Evolutionary conservation across 2,329 filamentous ascomycete genomes (phyloP).

Genomic region (Exophiala bonariae): DNA sequence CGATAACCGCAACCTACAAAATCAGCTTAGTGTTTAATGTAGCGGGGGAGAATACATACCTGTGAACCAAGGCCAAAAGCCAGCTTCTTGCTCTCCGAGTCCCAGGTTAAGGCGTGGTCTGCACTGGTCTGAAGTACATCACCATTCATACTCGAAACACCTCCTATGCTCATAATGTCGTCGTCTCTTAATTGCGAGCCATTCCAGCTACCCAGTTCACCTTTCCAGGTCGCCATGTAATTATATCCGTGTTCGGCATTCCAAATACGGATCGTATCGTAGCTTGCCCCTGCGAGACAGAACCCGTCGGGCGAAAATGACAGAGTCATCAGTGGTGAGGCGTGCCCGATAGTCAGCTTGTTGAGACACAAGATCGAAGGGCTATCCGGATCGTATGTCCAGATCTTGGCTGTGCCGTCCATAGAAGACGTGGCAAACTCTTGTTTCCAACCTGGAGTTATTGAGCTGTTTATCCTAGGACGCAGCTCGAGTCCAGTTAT

Average conservation of each 20-base stretch:
- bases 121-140: slow-evolving; percentile 26
- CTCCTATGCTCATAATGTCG: slow-evolving; percentile 31
- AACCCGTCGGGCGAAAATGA: slow-evolving; percentile 50
- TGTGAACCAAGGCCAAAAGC: slow-evolving; percentile 51
- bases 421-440: slow-evolving; percentile 46
- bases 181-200: slow-evolving; percentile 32
- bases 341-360: slow-evolving; percentile 25
- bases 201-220: slow-evolving; percentile 29
- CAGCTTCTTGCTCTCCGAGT: slow-evolving; percentile 54
- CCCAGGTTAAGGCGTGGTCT: slow-evolving; percentile 51
- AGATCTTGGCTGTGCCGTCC: slow-evolving; percentile 47
- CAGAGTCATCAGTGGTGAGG: slow-evolving; percentile 40
- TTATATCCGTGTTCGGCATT: slow-evolving; percentile 45
- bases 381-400: slow-evolving; percentile 30
- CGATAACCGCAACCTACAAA: slow-evolving; percentile 25
- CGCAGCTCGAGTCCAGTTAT: slow-evolving; percentile 47
- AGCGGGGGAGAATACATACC: slow-evolving; percentile 35
- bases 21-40: slow-evolving; percentile 13
- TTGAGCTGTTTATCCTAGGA: slow-evolving; percentile 23
- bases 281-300: slow-evolving; percentile 45
- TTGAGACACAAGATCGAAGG: slow-evolving; percentile 18
- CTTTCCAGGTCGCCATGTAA: slow-evolving; percentile 41
- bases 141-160: slow-evolving; percentile 37
- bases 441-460: slow-evolving; percentile 30
- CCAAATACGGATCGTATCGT: slow-evolving; percentile 47